Base-by-base conservation (phyloP, 495 filamentous ascomycete genomes). In the Trichoderma reesei region DNA sequence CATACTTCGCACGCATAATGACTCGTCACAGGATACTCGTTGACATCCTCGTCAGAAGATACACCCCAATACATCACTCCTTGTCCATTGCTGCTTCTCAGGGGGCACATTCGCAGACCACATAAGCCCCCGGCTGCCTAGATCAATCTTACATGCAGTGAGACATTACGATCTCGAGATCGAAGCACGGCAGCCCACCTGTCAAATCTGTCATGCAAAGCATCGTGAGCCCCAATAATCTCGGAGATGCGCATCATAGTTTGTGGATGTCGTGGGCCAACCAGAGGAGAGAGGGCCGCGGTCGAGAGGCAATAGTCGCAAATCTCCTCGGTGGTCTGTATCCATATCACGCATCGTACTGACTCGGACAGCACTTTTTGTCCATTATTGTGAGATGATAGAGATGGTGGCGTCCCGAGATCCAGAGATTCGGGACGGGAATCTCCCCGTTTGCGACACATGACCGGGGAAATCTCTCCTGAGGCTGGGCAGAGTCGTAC, bases 171-270 rank as follows among this genome's bases (percentile, higher is more conserved):
- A 26, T 46, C 33, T 37, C 13, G 10, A 18, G 46, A 56, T 56
- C 26, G 51, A 33, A n/a, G n/a, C n/a, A 7, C 10, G 26, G 20
- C 5, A 3, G 20, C 44, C 48, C 9, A 48, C 36, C 41, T 54
- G 62, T 64, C 62, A 59, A 20, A 46, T 59, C 11, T 34, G 59
- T 26, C 14, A 60, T 64, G 34, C 11, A 36, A 39, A 39, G 33
- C 63, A 33, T 34, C 51, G 1, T 20, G 31, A 11, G 51, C n/a
- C n/a, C n/a, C 51, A 13, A 34, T 2, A 18, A 56, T 10, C 13
- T 34, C 20, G 51, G 51, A n/a, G 4, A 7, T 31, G 44, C 6
- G 14, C 44, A 5, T 20, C 3, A 18, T n/a, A n/a, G n/a, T n/a
- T 48, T 48, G 44, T 48, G 44, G 16, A 5, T n/a, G n/a, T n/a